Base-by-base conservation (phyloP, 495 filamentous ascomycete genomes). In the Cercophora newfieldiana region DNA sequence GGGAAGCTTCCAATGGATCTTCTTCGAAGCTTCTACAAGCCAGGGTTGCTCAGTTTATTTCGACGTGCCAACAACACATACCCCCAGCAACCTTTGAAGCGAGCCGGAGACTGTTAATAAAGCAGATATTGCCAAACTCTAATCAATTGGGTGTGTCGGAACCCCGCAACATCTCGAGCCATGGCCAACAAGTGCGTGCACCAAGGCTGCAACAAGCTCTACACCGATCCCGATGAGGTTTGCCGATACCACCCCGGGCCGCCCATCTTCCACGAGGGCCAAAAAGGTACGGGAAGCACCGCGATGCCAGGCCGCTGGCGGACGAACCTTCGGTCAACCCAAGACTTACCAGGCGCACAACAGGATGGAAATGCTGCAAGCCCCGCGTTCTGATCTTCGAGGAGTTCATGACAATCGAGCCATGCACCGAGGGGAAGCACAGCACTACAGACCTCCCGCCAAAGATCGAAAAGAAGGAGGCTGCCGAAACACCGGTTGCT, bases 331-430 rank as follows among this genome's bases (percentile, higher is more conserved):
- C 47, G 18, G 47, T 30, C 21, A 24, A 48, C n/a, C 28, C n/a
- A 47, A 30, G 12, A 25, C 24, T 64, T 24, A 62, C 50, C 67
- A 66, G 65, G 51, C 18, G 24, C 44, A 31, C 66, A 63, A 65
- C 75, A 97, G 95, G 95, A 71, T 99, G 95, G 95, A 97, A 97
- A 82, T 99, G 95, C 81, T 99, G 95, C 85, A 99, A 97, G 82
- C 91, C 94, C 64, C 90, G 96, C 77, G 93, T 98, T 68, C 85
- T 99, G 69, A 97, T 94, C 58, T 99, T 99, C 73, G 96, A 99
- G 79, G 95, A 99, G 80, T 99, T 99, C 83, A 91, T 98, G 72
- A 77, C 84, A 56, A 98, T 99, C 69, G 86, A 92, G 29, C 94
- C 96, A 24, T 99, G 95, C 83, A 97, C 96, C 22, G 91, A 89